Evolutionary conservation across 2,329 filamentous ascomycete genomes (phyloP).

Genomic region (Diplodia scrobiculata): DNA sequence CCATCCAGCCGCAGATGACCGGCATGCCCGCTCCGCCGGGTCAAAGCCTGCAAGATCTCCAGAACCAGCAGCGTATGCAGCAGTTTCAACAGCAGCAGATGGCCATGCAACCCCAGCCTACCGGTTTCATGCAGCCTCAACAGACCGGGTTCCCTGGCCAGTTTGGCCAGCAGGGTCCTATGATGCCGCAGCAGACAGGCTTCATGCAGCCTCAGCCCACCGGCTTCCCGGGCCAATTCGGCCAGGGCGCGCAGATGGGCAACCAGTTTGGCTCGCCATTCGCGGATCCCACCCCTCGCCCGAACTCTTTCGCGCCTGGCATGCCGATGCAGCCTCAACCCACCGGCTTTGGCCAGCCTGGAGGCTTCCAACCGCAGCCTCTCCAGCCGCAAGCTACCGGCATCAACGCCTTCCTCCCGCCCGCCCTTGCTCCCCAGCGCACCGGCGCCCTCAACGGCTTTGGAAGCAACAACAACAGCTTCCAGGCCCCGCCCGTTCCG

Average conservation of each 20-base stretch:
- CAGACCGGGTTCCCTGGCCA: slow-evolving; percentile 33
- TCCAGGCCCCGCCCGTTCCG: slow-evolving; percentile 56
- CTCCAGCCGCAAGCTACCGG: slow-evolving; percentile 59
- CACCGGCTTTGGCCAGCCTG: slow-evolving; percentile 11
- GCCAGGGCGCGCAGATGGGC: slow-evolving; percentile 54
- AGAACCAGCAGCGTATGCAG: slow-evolving; percentile 49
- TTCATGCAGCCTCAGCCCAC: slow-evolving; percentile 50
- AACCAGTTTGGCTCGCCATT: slow-evolving; percentile 54
- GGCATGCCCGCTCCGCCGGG: slow-evolving; percentile 72
- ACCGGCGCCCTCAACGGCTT: slow-evolving; percentile 53
- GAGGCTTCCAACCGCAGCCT: slow-evolving; percentile 38
- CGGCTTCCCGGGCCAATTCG: slow-evolving; percentile 50
- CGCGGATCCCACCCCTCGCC: slow-evolving; percentile 29
- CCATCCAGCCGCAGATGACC: slow-evolving; percentile 82
- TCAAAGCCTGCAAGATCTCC: slow-evolving; percentile 73
- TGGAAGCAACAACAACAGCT: slow-evolving; percentile 35
- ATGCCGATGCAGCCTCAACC: slow-evolving; percentile 8
- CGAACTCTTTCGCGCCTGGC: slow-evolving; percentile 15
- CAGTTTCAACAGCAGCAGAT: slow-evolving; percentile 38
- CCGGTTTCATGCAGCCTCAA: slow-evolving; percentile 47
- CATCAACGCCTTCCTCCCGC: slow-evolving; percentile 52
- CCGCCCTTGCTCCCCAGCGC: slow-evolving; percentile 54
- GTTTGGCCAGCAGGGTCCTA: slow-evolving; percentile 33
- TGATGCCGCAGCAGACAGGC: slow-evolving; percentile 58
- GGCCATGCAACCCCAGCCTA: slow-evolving; percentile 41